phyloP scores from a whole-genome alignment of 192 early-diverging fungal genomes.

The Coemansia sp. region DNA sequence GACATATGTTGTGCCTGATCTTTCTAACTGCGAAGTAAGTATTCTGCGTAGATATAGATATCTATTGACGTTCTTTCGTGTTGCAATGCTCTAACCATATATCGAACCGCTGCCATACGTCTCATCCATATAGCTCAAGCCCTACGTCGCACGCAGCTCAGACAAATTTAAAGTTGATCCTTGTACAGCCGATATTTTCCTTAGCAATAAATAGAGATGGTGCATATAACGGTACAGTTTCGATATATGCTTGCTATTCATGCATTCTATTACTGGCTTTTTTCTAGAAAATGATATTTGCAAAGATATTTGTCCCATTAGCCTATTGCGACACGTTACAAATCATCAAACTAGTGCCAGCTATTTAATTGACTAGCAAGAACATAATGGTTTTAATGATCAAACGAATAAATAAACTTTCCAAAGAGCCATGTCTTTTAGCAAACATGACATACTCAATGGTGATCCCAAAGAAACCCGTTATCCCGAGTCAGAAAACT shows the following conservation, averaged over 20 bases:
- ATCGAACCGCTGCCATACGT: background rate
- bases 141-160: slow-evolving; percentile 49
- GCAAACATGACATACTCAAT: no score
- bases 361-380: background rate
- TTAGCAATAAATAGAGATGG: slow-evolving; percentile 2
- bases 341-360: background rate
- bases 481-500: no score
- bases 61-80: background rate
- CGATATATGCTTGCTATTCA: background rate
- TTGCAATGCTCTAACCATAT: background rate
- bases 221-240: background rate
- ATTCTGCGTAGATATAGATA: background rate
- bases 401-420: no score
- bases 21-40: slow-evolving; percentile 44
- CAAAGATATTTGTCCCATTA: background rate
- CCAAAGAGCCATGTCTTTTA: background rate
- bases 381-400: background rate
- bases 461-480: no score
- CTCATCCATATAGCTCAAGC: slow-evolving; percentile 34
- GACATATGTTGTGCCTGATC: slow-evolving; percentile 55
- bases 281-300: background rate
- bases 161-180: slow-evolving; percentile 47
- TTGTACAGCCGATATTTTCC: slow-evolving; percentile 23
- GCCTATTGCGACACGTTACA: background rate
- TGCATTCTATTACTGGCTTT: background rate